These are phyloP conservation scores for Rhodotorula babjevae DNA, from an alignment of 768 basidiomycete species.

Conservation along the genomic window DNA sequence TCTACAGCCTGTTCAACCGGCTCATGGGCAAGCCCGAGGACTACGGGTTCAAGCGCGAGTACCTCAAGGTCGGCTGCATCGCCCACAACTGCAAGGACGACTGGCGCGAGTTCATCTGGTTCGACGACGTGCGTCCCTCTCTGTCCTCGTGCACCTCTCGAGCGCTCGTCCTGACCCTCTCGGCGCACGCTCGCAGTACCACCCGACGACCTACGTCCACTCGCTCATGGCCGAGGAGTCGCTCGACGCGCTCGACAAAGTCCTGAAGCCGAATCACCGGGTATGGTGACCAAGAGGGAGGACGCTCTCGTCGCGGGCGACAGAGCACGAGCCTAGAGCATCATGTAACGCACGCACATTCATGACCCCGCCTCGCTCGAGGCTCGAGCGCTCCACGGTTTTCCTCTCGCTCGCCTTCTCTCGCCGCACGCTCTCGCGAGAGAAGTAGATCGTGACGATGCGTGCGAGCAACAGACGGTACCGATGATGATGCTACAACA, in stretches of 20 bases:
- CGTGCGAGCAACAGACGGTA: too few relatives aligned
- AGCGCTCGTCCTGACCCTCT: background rate
- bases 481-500: background rate
- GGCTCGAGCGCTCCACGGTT: too few relatives aligned
- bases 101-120: constrained; percentile 10
- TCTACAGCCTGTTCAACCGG: background rate
- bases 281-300: background rate
- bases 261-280: background rate
- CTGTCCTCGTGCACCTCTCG: background rate
- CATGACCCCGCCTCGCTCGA: too few relatives aligned
- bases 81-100: background rate
- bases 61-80: constrained; percentile 5
- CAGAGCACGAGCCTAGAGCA: background rate
- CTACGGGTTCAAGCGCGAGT: constrained; percentile 15
- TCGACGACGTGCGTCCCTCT: constrained; percentile 14
- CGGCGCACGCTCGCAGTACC: background rate
- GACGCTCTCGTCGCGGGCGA: background rate
- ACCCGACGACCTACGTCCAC: constrained; percentile 4
- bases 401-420: too few relatives aligned
- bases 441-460: too few relatives aligned
- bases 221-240: background rate
- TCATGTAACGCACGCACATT: background rate
- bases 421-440: too few relatives aligned
- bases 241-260: constrained; percentile 4
- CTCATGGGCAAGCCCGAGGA: background rate